Conservation (phyloP, 345 rosid genomes). For the Microcos paniculata region DNA sequence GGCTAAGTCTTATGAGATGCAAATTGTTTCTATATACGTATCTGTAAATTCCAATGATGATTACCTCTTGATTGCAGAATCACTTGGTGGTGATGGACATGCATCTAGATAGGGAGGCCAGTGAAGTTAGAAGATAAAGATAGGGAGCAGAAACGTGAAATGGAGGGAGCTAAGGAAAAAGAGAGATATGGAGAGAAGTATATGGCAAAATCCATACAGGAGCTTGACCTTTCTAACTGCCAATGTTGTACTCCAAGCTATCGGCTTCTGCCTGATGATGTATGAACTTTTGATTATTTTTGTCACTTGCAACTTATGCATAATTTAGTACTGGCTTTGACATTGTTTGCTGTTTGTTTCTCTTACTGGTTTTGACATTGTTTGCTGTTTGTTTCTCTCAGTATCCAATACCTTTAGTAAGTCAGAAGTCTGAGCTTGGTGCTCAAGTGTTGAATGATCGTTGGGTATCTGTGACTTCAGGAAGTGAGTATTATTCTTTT, state of each 20-base stretch:
- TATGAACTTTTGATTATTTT: constrained; percentile 22
- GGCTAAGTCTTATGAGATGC: no score
- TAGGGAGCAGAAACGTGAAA: constrained; percentile 70
- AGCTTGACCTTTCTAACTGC: constrained; percentile 93
- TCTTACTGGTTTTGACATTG: constrained; percentile 7
- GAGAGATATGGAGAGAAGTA: constrained; percentile 80
- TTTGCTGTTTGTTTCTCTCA: constrained; percentile 35
- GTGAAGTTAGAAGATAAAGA: constrained; percentile 71
- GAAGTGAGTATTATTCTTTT: constrained; percentile 93
- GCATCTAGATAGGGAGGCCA: constrained; percentile 43
- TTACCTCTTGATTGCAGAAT: constrained; percentile 50
- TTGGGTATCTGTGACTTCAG: constrained; percentile 98
- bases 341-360: constrained; percentile 19
- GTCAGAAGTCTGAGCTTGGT: constrained; percentile 80
- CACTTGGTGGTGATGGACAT: constrained; percentile 55
- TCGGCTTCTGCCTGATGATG: constrained; percentile 89
- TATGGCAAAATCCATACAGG: constrained; percentile 85
- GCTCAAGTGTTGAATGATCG: constrained; percentile 88
- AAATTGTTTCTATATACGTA: not conserved
- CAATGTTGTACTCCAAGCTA: constrained; percentile 93
- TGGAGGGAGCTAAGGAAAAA: constrained; percentile 73
- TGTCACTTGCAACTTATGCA: not conserved
- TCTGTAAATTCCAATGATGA: constrained; percentile 24
- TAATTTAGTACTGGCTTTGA: constrained; percentile 10
- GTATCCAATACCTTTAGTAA: constrained; percentile 86